A percentile compares a stretch with the other conserved stretches of the same genome.
Conservation (phyloP, 345 rosid species). For the Litchi chinensis region DNA sequence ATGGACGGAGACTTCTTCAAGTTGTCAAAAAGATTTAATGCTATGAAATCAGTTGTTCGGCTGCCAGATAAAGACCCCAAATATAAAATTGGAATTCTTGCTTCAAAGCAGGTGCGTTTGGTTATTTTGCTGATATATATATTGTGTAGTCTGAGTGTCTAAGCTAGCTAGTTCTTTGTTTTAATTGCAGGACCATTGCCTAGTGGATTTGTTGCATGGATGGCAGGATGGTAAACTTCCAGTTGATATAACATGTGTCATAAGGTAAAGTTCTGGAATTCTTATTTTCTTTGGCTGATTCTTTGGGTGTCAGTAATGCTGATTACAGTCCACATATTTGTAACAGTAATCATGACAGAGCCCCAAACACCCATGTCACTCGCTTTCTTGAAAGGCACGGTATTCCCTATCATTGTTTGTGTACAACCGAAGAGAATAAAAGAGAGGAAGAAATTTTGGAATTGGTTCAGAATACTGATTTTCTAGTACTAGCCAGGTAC, state of each 20-base stretch:
- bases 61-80: slow-evolving; percentile 83
- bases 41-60: slow-evolving; percentile 70
- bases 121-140: neutral
- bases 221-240: slow-evolving; percentile 97
- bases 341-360: slow-evolving; percentile 88
- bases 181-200: slow-evolving; percentile 78
- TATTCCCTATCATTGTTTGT: slow-evolving; percentile 81
- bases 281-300: neutral
- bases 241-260: slow-evolving; percentile 81
- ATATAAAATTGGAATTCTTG: slow-evolving; percentile 84
- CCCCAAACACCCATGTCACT: slow-evolving; percentile 77
- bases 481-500: slow-evolving; percentile 92
- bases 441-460: slow-evolving; percentile 80
- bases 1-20: slow-evolving; percentile 71
- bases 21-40: slow-evolving; percentile 57
- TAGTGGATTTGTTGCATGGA: slow-evolving; percentile 76
- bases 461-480: slow-evolving; percentile 82
- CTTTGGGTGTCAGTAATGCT: slow-evolving; percentile 15
- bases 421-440: slow-evolving; percentile 52
- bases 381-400: slow-evolving; percentile 84
- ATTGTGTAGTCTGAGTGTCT: neutral
- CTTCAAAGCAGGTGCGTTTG: slow-evolving; percentile 72
- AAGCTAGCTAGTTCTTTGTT: slow-evolving; percentile 7
- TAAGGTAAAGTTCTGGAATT: slow-evolving; percentile 54
- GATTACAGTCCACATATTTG: slow-evolving; percentile 13